Evolutionary conservation across 2,329 filamentous ascomycete species (phyloP).

Genomic region (Trichoderma hamatum): DNA sequence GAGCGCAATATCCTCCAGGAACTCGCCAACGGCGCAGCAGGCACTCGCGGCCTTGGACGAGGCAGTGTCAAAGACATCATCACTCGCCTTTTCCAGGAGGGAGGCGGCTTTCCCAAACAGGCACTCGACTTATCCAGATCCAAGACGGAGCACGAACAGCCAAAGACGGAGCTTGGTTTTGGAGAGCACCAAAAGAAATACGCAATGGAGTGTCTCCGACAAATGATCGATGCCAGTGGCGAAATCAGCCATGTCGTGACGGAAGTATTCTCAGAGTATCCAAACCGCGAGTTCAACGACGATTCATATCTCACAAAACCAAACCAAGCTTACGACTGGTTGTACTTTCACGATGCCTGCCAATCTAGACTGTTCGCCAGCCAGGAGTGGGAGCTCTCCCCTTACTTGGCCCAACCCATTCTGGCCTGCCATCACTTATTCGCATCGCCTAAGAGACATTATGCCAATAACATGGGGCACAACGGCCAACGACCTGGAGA

Average conservation of each 20-base stretch:
- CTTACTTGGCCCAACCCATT: conserved; percentile 84
- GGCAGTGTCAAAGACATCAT: conserved; percentile 76
- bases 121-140: conserved; percentile 46
- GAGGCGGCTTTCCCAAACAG: conserved; percentile 73
- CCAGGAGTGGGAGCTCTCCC: conserved; percentile 89
- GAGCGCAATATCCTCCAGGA: conserved; percentile 71
- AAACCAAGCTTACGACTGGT: conserved; percentile 86
- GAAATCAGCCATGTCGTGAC: conserved; percentile 78
- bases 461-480: conserved; percentile 40
- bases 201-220: conserved; percentile 69
- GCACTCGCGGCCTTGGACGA: conserved; percentile 70
- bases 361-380: conserved; percentile 77
- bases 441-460: conserved; percentile 66
- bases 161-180: conserved; percentile 66
- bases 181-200: conserved; percentile 72
- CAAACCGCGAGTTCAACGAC: conserved; percentile 87
- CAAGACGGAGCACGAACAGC: conserved; percentile 56
- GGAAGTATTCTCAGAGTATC: conserved; percentile 85
- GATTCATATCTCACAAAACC: conserved; percentile 91
- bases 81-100: conserved; percentile 75
- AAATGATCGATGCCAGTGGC: conserved; percentile 79
- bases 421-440: conserved; percentile 93
- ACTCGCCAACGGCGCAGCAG: conserved; percentile 70
- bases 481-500: conserved; percentile 24
- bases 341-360: conserved; percentile 87